Evolutionary conservation across 345 rosid genomes (phyloP).

Genomic region (Gynandropsis gynandra): DNA sequence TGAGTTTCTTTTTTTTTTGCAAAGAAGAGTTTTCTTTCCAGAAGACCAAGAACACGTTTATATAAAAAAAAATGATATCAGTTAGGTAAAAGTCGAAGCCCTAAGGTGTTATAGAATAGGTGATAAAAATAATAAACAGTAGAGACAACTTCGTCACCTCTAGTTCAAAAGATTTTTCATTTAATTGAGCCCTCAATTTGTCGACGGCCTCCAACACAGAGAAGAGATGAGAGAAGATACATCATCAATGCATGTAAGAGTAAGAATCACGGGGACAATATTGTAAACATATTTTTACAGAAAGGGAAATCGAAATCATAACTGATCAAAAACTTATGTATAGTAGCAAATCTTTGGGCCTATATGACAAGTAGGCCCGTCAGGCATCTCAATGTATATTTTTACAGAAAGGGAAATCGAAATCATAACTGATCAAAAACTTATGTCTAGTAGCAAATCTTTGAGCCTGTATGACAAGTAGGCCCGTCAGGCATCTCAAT

Average conservation of each 20-base stretch:
- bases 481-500: conserved; percentile 93
- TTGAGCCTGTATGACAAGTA: conserved; percentile 88
- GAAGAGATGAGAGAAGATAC: not conserved
- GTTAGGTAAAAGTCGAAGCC: conserved; percentile 7
- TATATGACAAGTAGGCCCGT: conserved; percentile 93
- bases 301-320: too few species aligned
- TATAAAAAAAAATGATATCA: too few species aligned
- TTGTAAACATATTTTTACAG: too few species aligned
- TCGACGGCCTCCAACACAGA: conserved; percentile 54
- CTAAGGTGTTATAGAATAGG: conserved; percentile 11
- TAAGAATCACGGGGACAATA: not conserved
- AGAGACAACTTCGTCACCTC: conserved; percentile 47
- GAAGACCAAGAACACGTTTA: too few species aligned
- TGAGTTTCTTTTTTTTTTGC: too few species aligned
- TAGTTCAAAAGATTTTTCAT: conserved; percentile 91
- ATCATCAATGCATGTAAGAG: conserved; percentile 18
- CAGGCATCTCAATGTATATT: conserved; percentile 88
- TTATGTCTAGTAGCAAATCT: conserved; percentile 78
- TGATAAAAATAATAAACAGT: conserved; percentile 5
- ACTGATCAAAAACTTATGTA: conserved; percentile 40
- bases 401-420: too few species aligned
- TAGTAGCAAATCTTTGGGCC: conserved; percentile 88
- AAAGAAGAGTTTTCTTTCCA: too few species aligned
- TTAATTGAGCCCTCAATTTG: conserved; percentile 67
- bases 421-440: conserved; percentile 35